Percentiles rank a stretch among this genome's conserved stretches.
These are phyloP conservation scores for Phytophthora sojae DNA, from an alignment of 352 stramenopile species.

Conservation along the genomic window DNA sequence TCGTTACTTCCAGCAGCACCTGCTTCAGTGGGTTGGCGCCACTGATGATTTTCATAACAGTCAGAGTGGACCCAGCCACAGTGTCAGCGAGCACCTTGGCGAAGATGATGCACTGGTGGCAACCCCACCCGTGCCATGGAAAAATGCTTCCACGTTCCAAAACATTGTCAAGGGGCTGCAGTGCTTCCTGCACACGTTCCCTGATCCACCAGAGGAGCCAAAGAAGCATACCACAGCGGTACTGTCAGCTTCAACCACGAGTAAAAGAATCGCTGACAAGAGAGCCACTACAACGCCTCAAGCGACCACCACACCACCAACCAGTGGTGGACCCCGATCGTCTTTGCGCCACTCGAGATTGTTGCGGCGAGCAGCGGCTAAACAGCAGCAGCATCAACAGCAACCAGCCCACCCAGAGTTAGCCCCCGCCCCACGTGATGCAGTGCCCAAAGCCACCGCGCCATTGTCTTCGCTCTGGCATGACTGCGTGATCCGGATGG, in stretches of 20 bases:
- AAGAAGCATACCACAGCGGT: neutral
- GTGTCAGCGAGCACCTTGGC: constrained; percentile 26
- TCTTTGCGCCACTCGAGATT: constrained; percentile 21
- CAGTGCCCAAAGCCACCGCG: constrained; percentile 14
- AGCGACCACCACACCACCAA: neutral
- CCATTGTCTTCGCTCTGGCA: constrained; percentile 34
- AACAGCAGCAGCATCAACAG: constrained; percentile 30
- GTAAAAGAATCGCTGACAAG: constrained; percentile 4
- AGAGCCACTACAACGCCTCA: neutral
- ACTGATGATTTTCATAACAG: constrained; percentile 38
- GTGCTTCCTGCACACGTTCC: constrained; percentile 75
- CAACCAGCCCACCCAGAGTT: constrained; percentile 9
- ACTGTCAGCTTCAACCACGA: neutral
- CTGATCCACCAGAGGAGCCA: constrained; percentile 37
- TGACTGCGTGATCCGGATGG: constrained; percentile 61
- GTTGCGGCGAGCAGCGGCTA: constrained; percentile 13
- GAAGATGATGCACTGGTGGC: constrained; percentile 28
- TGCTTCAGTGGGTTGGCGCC: constrained; percentile 65
- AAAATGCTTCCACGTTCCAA: constrained; percentile 61
- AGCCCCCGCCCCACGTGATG: neutral
- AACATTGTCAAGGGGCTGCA: constrained; percentile 86
- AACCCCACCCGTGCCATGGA: constrained; percentile 32
- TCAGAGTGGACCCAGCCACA: constrained; percentile 15
- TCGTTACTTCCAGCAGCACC: constrained; percentile 75
- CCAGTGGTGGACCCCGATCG: constrained; percentile 11